Evolutionary conservation across 805 yeast species (phyloP).

Genomic region (Myxozyma vanderwaltii): DNA sequence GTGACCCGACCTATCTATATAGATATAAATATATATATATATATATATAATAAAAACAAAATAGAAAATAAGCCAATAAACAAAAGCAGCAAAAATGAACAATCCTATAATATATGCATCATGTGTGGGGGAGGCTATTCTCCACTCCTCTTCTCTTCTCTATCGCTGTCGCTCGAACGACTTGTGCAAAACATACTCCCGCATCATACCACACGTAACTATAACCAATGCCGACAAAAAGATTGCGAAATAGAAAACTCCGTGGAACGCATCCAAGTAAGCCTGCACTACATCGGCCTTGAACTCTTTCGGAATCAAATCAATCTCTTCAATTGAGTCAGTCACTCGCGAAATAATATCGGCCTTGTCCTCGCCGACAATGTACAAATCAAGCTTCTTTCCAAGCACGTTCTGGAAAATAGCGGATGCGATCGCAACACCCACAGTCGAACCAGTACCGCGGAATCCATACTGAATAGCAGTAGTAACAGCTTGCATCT

Average conservation of each 20-base stretch:
- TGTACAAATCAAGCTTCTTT: constrained; percentile 30
- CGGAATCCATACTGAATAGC: constrained; percentile 75
- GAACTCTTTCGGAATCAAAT: constrained; percentile 18
- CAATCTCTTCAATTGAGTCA: constrained; percentile 30
- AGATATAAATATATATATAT: too few relatives aligned
- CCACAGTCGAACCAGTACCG: constrained; percentile 69
- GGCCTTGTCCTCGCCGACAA: constrained; percentile 22
- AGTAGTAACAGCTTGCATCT: constrained; percentile 70
- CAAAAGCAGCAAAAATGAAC: neutral
- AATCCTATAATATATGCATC: neutral
- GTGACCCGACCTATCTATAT: too few relatives aligned
- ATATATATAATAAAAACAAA: too few relatives aligned
- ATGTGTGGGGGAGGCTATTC: too few relatives aligned
- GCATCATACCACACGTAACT: constrained; percentile 29
- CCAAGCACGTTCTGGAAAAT: constrained; percentile 52
- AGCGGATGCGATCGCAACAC: constrained; percentile 62
- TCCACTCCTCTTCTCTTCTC: too few relatives aligned
- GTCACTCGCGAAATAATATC: constrained; percentile 29
- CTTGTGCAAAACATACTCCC: constrained; percentile 25
- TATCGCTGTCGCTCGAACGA: constrained; percentile 9
- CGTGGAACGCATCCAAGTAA: constrained; percentile 31
- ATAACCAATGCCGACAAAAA: constrained; percentile 23
- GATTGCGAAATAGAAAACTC: constrained; percentile 29
- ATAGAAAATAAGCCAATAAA: neutral
- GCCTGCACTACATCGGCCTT: constrained; percentile 26